A percentile compares a stretch with the other conserved stretches of the same genome.
phyloP scores from a whole-genome alignment of 2,329 filamentous ascomycete genomes.

The Fonsecaea nubica region DNA sequence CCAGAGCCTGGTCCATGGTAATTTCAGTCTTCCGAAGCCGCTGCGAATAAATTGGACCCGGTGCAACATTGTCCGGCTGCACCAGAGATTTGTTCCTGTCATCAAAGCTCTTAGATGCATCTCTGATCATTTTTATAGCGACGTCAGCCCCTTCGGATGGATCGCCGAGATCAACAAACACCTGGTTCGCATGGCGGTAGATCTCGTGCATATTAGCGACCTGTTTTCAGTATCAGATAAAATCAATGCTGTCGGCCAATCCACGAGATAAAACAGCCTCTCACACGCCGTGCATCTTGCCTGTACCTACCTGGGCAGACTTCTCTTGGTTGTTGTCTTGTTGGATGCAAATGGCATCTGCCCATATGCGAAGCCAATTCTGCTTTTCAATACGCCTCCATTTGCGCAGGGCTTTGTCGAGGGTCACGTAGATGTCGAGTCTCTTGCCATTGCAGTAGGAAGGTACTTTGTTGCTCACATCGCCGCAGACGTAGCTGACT shows the following conservation, averaged over 20 bases:
- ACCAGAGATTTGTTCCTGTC: neutral
- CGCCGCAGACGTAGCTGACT: conserved; percentile 3
- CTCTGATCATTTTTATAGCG: neutral
- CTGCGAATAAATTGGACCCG: neutral
- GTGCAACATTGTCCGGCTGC: neutral
- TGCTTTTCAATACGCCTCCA: conserved; percentile 1
- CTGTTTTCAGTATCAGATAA: neutral
- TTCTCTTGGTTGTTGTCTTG: neutral
- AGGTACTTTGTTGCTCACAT: neutral
- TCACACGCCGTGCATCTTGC: neutral
- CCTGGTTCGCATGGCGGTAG: conserved; percentile 2
- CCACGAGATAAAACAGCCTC: no score
- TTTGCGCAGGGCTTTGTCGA: conserved; percentile 4
- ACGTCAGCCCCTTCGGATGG: neutral
- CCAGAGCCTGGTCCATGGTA: neutral
- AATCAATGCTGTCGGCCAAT: neutral
- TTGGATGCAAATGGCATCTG: neutral
- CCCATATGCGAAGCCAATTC: conserved; percentile 2
- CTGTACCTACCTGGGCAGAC: conserved; percentile 4
- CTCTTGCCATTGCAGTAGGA: conserved; percentile 6
- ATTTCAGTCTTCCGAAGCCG: neutral
- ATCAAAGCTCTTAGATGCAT: neutral
- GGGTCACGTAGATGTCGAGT: neutral
- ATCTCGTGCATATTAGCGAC: conserved; percentile 5
- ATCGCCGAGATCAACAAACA: conserved; percentile 1